Percentiles rank a stretch among this genome's conserved stretches.
These are phyloP conservation scores for Vararia minispora DNA, from an alignment of 768 basidiomycete species.

Conservation along the genomic window DNA sequence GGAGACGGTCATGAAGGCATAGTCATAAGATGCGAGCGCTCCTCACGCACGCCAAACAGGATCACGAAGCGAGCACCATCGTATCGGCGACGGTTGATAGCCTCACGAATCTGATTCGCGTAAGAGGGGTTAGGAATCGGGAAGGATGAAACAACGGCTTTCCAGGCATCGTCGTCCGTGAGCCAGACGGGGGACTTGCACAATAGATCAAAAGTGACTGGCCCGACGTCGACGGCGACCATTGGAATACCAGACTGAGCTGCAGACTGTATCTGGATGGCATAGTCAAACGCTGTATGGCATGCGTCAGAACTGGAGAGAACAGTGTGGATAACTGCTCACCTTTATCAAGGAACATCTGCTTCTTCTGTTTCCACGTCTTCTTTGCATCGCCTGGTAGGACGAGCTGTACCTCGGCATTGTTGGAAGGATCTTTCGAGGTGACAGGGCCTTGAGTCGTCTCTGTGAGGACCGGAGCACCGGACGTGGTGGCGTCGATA, in stretches of 20 bases:
- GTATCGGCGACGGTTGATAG: slow-evolving; percentile 44
- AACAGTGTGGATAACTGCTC: slow-evolving; percentile 6
- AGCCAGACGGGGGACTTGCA: slow-evolving; percentile 50
- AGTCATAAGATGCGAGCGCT: slow-evolving; percentile 50
- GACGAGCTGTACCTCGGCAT: slow-evolving; percentile 47
- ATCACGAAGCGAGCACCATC: slow-evolving; percentile 57
- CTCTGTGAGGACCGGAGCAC: slow-evolving; percentile 36
- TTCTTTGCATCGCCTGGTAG: slow-evolving; percentile 65
- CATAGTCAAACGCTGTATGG: slow-evolving; percentile 51
- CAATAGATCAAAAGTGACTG: slow-evolving; percentile 51
- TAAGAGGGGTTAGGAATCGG: slow-evolving; percentile 49
- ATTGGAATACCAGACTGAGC: slow-evolving; percentile 52
- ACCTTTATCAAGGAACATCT: slow-evolving; percentile 63
- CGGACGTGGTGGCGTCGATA: slow-evolving; percentile 54
- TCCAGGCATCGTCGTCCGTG: slow-evolving; percentile 69
- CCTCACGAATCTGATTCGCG: slow-evolving; percentile 57
- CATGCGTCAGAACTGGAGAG: not conserved
- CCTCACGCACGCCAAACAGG: slow-evolving; percentile 58
- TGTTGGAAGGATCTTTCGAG: slow-evolving; percentile 22
- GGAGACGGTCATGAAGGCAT: slow-evolving; percentile 4
- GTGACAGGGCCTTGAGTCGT: slow-evolving; percentile 21
- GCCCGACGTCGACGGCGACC: slow-evolving; percentile 61
- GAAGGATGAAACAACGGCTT: slow-evolving; percentile 40
- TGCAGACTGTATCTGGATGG: slow-evolving; percentile 43
- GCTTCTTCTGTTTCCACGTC: slow-evolving; percentile 59